phyloP scores from a whole-genome alignment of 2,329 filamentous ascomycete species.

The Penicillium sp. region DNA sequence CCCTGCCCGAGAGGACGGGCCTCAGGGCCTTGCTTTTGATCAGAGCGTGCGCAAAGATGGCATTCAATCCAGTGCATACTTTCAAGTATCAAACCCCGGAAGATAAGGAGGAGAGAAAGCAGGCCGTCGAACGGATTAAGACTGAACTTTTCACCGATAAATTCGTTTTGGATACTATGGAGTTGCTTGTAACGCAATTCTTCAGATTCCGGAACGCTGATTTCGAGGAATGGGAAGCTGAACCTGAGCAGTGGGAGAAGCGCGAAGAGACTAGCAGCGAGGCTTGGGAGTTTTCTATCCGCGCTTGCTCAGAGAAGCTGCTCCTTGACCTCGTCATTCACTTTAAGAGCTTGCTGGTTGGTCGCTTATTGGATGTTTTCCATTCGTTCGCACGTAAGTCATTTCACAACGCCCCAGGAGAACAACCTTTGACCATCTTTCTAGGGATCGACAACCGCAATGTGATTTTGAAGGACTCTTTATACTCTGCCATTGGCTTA shows the following conservation, averaged over 20 bases:
- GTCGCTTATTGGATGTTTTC: conserved; percentile 81
- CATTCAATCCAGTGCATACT: conserved; percentile 74
- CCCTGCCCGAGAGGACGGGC: conserved; percentile 74
- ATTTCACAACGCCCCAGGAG: not conserved
- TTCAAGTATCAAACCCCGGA: conserved; percentile 79
- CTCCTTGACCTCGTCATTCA: conserved; percentile 89
- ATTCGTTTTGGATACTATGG: conserved; percentile 78
- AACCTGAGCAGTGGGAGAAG: conserved; percentile 93
- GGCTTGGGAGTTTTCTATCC: conserved; percentile 88
- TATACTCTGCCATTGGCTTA: conserved; percentile 90
- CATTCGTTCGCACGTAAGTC: conserved; percentile 67
- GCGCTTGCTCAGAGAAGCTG: conserved; percentile 89
- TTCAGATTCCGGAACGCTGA: conserved; percentile 85
- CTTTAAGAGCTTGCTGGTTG: conserved; percentile 78
- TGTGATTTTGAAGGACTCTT: conserved; percentile 84
- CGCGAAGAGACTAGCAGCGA: conserved; percentile 81
- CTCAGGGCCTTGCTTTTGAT: conserved; percentile 81
- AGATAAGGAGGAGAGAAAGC: conserved; percentile 72
- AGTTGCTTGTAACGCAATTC: conserved; percentile 79
- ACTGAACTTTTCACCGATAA: conserved; percentile 71
- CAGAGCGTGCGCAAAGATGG: conserved; percentile 79
- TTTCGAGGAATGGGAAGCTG: conserved; percentile 87
- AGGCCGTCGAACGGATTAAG: conserved; percentile 70
- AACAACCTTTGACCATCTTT: conserved; percentile 15
- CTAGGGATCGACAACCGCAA: conserved; percentile 61